phyloP scores from a whole-genome alignment of 371 early-diverging fungal species.

The Lichtheimia corymbifera region DNA sequence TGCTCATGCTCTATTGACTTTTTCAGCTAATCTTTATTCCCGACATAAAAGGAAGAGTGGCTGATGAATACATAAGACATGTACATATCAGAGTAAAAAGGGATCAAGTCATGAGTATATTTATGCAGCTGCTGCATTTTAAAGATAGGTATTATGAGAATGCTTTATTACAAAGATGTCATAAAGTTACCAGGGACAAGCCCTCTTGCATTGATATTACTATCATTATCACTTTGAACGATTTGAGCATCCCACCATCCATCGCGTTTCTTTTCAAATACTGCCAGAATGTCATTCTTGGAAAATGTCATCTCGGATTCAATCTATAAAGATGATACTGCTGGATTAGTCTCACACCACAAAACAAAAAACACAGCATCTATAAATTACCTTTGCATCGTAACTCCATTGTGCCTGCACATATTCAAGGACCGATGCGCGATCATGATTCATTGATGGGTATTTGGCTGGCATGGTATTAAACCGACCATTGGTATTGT shows the following conservation, averaged over 20 bases:
- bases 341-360: too few species aligned
- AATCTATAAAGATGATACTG: not conserved
- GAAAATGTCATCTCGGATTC: slow-evolving; percentile 24
- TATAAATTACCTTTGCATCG: slow-evolving; percentile 18
- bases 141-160: too few species aligned
- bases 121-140: too few species aligned
- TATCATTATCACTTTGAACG: slow-evolving; percentile 11
- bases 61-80: too few species aligned
- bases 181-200: slow-evolving; percentile 33
- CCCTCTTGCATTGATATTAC: slow-evolving; percentile 13
- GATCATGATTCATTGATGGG: too few species aligned
- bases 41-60: too few species aligned
- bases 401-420: slow-evolving; percentile 23
- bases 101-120: too few species aligned
- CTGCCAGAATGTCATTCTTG: slow-evolving; percentile 24
- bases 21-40: too few species aligned
- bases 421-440: not conserved
- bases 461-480: slow-evolving; percentile 5
- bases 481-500: not conserved
- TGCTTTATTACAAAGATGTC: slow-evolving; percentile 4
- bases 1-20: too few species aligned
- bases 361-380: not conserved
- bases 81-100: too few species aligned
- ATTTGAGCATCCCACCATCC: slow-evolving; percentile 34
- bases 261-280: slow-evolving; percentile 26